Evolutionary conservation across 257 asterid genomes (phyloP).

Genomic region (Agastache rugosa): DNA sequence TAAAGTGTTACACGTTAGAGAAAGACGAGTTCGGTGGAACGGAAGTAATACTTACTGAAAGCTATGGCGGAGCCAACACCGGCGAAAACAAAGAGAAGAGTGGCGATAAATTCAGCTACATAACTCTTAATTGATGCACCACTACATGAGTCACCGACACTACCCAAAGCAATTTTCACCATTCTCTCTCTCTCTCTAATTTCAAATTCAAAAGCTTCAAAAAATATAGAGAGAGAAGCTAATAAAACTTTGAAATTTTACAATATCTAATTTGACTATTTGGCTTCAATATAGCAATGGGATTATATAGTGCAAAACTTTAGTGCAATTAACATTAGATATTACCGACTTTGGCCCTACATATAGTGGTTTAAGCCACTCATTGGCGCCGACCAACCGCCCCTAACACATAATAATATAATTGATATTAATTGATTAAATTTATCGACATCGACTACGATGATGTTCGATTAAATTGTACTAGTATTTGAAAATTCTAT

Average conservation of each 20-base stretch:
- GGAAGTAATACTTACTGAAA: conserved; percentile 48
- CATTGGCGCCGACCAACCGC: conserved; percentile 76
- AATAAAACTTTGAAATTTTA: neutral
- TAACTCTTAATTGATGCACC: conserved; percentile 54
- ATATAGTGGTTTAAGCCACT: conserved; percentile 33
- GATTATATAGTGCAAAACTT: conserved; percentile 46
- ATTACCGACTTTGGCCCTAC: conserved; percentile 61
- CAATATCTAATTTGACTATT: neutral
- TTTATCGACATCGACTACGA: no score
- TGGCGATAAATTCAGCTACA: conserved; percentile 75
- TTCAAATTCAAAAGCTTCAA: neutral
- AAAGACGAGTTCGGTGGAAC: neutral
- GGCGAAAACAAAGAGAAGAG: conserved; percentile 75
- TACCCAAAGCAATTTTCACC: conserved; percentile 76
- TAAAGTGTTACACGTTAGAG: no score
- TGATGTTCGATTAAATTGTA: no score
- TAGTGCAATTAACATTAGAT: conserved; percentile 31
- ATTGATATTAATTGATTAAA: no score
- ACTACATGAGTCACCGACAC: conserved; percentile 70
- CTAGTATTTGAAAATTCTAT: no score
- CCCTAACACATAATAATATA: conserved; percentile 36
- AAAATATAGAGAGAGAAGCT: no score
- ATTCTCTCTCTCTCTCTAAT: conserved; percentile 28
- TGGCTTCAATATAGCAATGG: conserved; percentile 15
- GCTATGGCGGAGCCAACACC: conserved; percentile 91